Evolutionary conservation across 2,329 filamentous ascomycete species (phyloP), one percentile per base, ranked within the genome.

Genomic region (Cryphonectria radicalis): DNA sequence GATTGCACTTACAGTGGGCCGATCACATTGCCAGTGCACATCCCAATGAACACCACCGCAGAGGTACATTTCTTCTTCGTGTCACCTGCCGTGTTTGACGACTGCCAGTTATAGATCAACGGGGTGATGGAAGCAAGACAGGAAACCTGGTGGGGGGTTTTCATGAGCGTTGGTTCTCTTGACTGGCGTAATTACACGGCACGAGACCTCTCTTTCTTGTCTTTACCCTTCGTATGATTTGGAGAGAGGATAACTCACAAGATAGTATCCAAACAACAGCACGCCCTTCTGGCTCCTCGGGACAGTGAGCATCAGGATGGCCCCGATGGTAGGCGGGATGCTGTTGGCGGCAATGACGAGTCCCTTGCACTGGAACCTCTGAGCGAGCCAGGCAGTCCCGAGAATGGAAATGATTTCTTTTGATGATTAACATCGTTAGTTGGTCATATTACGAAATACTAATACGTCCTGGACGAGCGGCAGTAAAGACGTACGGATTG

Each of bases 61-160:
- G 89, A 91, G 0, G 87, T 90, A 13, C 87, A 86, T 76, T 92
- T 92, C 73, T 89, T 88, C 79, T 93, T 93, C 0, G 90, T 92
- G 76, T 92, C 90, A 1, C 91, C 90, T 0, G 87, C 90, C 0
- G 90, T 90, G 74, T 91, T 91, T 72, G 89, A 87, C 1, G 86
- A 83, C 1, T 86, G 87, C 88, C 88, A 90, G 0, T 87, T 86
- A 74, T 88, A 90, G 57, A 90, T 87, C 42, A 90, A 79, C 0
- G 88, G 89, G 3, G 89, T 85, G 67, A 77, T 79, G 57, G 74
- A 70, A 0, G 76, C 76, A 8, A 76, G 73, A 68, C 75, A 77
- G 8, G 76, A 78, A 10, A 75, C 72, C 71, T 73, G 25, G 11
- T 50, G 17, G 7, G 22, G 22, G 10, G n/a, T 3, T 10, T 4